Percentiles rank a stretch among this genome's conserved stretches.
Conservation (phyloP, 108 stramenopile genomes). For the Conticribra weissflogii region DNA sequence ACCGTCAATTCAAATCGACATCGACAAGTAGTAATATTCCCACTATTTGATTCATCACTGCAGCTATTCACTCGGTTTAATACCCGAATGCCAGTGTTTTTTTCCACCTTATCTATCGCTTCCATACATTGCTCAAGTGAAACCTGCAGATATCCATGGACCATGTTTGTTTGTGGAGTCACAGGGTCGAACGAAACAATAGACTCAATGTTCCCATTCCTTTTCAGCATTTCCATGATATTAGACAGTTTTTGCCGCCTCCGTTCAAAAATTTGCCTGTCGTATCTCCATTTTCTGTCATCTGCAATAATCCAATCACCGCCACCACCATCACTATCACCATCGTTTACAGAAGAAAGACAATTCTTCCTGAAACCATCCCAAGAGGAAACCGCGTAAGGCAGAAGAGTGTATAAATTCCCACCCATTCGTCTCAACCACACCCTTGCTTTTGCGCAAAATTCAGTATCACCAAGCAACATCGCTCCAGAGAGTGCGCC, state of each 20-base stretch:
- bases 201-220: slow-evolving; percentile 13
- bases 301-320: slow-evolving; percentile 9
- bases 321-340: neutral
- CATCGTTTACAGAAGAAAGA: neutral
- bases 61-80: slow-evolving; percentile 44
- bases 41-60: neutral
- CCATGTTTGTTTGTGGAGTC: slow-evolving; percentile 64
- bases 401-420: slow-evolving; percentile 75
- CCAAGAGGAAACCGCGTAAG: slow-evolving; percentile 70
- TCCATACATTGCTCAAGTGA: slow-evolving; percentile 32
- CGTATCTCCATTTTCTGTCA: neutral
- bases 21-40: slow-evolving; percentile 28
- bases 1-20: slow-evolving; percentile 73
- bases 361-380: slow-evolving; percentile 59
- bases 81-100: slow-evolving; percentile 39
- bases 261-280: slow-evolving; percentile 43
- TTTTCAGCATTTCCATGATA: slow-evolving; percentile 30
- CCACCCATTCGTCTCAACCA: slow-evolving; percentile 88
- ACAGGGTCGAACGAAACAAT: slow-evolving; percentile 69
- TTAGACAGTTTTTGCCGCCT: slow-evolving; percentile 54
- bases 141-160: slow-evolving; percentile 65
- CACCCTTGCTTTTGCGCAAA: slow-evolving; percentile 66
- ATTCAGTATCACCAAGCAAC: slow-evolving; percentile 64
- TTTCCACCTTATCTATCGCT: slow-evolving; percentile 40
- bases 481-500: slow-evolving; percentile 78